Conservation (phyloP, 2,329 filamentous ascomycete species). For the Bipolaris bicolor region DNA sequence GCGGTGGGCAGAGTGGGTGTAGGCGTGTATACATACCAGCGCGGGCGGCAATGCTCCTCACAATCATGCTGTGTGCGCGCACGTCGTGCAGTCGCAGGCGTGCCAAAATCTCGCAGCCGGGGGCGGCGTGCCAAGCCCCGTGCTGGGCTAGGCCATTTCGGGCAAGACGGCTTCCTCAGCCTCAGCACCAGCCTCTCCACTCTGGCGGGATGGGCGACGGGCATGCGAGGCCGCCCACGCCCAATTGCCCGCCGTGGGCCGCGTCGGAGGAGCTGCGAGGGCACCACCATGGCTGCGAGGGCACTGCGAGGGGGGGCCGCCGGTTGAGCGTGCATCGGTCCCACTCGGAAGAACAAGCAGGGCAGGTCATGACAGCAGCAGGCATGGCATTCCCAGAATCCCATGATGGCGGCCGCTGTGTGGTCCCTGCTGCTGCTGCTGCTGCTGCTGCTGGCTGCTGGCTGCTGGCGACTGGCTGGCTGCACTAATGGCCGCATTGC, state of each 20-base stretch:
- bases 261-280: constrained; percentile 5
- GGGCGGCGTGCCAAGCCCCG: constrained; percentile 5
- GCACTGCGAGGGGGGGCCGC: background rate
- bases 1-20: background rate
- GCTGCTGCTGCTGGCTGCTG: background rate
- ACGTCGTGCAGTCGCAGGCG: constrained; percentile 8
- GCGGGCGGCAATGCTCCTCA: constrained; percentile 51
- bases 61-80: constrained; percentile 47
- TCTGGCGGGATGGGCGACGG: constrained; percentile 2
- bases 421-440: constrained; percentile 4
- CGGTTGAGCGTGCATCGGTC: constrained; percentile 14
- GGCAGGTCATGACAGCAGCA: background rate
- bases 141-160: background rate
- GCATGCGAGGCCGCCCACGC: constrained; percentile 2
- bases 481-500: background rate
- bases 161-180: background rate
- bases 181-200: background rate
- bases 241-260: constrained; percentile 6
- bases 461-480: background rate
- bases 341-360: constrained; percentile 10
- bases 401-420: constrained; percentile 9
- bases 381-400: constrained; percentile 15
- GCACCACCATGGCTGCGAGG: background rate
- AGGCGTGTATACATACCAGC: constrained; percentile 37
- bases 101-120: constrained; percentile 11